Percentiles rank a stretch among this genome's conserved stretches.
phyloP scores from a whole-genome alignment of 2,329 filamentous ascomycete species.

The Aulographum hederae region DNA sequence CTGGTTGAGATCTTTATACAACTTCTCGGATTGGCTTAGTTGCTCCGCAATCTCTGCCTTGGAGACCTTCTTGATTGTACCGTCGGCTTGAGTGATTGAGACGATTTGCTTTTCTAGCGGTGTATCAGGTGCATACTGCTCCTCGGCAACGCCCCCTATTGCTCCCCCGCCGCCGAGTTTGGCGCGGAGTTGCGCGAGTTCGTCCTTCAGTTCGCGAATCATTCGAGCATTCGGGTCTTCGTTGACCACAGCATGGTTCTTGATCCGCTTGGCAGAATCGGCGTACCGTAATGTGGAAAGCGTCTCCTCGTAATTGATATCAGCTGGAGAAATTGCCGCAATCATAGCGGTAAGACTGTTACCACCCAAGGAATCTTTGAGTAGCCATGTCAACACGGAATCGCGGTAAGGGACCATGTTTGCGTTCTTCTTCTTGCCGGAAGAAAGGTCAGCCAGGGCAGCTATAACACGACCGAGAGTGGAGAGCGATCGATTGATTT shows the following conservation, averaged over 20 bases:
- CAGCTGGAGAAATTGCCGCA: constrained; percentile 90
- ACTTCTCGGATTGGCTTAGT: constrained; percentile 86
- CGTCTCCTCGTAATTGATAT: constrained; percentile 98
- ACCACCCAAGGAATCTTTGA: constrained; percentile 92
- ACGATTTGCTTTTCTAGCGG: constrained; percentile 93
- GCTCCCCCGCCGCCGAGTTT: constrained; percentile 45
- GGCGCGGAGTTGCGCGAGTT: constrained; percentile 65
- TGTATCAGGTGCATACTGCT: constrained; percentile 81
- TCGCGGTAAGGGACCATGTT: constrained; percentile 89
- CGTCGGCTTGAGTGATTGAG: constrained; percentile 74
- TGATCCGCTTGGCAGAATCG: constrained; percentile 95
- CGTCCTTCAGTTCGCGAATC: constrained; percentile 96
- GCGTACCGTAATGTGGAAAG: constrained; percentile 90
- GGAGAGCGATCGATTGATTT: constrained; percentile 93
- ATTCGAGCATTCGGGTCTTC: constrained; percentile 97
- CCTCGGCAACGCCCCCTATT: constrained; percentile 39
- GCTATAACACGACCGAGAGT: constrained; percentile 96
- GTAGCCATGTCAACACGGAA: constrained; percentile 84
- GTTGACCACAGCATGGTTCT: constrained; percentile 98
- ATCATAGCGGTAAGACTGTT: constrained; percentile 99
- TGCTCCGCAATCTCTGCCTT: constrained; percentile 98
- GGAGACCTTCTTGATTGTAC: constrained; percentile 80
- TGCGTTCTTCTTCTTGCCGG: constrained; percentile 64
- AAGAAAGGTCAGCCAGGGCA: constrained; percentile 76
- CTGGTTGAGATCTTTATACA: constrained; percentile 89